Evolutionary conservation across 768 basidiomycete species (phyloP).

Genomic region (Pholiota microspora): DNA sequence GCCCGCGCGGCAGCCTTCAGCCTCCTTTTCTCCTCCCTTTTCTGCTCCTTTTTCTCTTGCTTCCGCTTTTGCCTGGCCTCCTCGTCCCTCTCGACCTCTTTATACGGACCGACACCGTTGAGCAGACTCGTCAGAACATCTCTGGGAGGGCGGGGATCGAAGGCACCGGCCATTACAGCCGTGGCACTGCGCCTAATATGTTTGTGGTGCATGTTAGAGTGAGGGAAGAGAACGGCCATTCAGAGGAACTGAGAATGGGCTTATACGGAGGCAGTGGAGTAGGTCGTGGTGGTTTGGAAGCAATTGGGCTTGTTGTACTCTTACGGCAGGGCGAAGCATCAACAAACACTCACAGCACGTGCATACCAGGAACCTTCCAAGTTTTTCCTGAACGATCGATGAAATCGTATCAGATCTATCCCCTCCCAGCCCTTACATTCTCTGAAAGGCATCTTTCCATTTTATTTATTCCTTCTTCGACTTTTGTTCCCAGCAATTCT

Average conservation of each 20-base stretch:
- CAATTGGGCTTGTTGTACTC: constrained; percentile 45
- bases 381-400: constrained; percentile 35
- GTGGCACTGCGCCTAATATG: constrained; percentile 66
- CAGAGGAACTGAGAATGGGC: constrained; percentile 28
- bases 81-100: constrained; percentile 60
- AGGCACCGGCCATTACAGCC: constrained; percentile 70
- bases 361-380: constrained; percentile 40
- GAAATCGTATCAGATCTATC: constrained; percentile 37
- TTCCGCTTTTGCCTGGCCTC: constrained; percentile 53
- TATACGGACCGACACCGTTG: constrained; percentile 71
- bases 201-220: constrained; percentile 32
- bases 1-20: constrained; percentile 30
- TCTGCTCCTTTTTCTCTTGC: constrained; percentile 52
- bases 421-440: constrained; percentile 28
- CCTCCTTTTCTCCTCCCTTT: constrained; percentile 45
- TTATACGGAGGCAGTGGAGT: constrained; percentile 45
- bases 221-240: constrained; percentile 22
- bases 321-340: constrained; percentile 51
- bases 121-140: constrained; percentile 79
- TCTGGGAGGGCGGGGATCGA: constrained; percentile 63
- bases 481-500: constrained; percentile 2
- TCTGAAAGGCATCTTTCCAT: constrained; percentile 14
- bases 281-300: constrained; percentile 53
- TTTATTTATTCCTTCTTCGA: constrained; percentile 15
- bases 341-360: constrained; percentile 52